Base-by-base conservation (phyloP, 164 flowering plant genomes). In the Akebia trifoliata region DNA sequence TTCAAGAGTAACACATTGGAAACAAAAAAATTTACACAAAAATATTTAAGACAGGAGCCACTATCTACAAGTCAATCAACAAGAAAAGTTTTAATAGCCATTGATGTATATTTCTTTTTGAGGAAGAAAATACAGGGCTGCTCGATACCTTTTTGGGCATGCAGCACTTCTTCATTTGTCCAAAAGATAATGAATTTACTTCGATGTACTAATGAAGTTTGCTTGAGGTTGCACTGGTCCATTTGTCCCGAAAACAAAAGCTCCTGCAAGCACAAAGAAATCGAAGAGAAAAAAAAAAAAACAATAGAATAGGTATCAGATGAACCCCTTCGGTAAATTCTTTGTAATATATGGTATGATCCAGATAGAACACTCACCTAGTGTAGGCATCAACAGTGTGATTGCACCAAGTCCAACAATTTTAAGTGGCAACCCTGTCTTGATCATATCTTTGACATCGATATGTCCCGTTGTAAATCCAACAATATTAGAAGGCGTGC, bases 401-500 rank as follows among this genome's bases (percentile, higher is more conserved):
- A 91, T 50, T 0, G 60, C 79, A 5, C 70, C 78, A 17, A 74
- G 76, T 20, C 90, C 90, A 9, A 79, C 78, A 44, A 88, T 50
- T 65, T 91, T 91, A 2, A 88, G 78, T 0, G 87, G 90, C 22
- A 79, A 4, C 6, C 98, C 96, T 2, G 66, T 72, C 72, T 77
- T 83, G 70, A 91, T 60, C 96, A 91, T 85, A 39, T 91, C 98
- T 29, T 51, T 57, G 31, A 88, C 76, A 22, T 84, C 81, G 18
- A 88, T 74, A 21, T 81, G 87, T 5, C 92, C 95, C 0, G 96
- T 91, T 0, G 88, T 43, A 70, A 91, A 86, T 24, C 98, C 98
- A n/a, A 91, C 92, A 2, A 81, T 59, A 59, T 91, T 91, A 0
- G 98, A 84, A 35, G 96, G 96, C 0, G 98, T 91, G 2, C 82